phyloP scores from a whole-genome alignment of 148 eudicot genomes.

The Cornus kousa region DNA sequence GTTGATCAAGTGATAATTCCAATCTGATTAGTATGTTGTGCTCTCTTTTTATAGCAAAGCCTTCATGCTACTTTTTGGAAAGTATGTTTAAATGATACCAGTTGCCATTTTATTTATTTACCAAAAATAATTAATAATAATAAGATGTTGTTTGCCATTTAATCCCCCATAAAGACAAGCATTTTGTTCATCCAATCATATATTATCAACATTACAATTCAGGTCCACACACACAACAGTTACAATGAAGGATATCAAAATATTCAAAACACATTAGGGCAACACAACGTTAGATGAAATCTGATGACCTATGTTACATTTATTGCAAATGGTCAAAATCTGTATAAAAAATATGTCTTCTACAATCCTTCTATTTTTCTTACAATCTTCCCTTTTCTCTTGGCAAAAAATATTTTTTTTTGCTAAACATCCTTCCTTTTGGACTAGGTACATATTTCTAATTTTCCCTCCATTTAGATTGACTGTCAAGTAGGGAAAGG shows the following conservation, averaged over 20 bases:
- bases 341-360: conserved; percentile 11
- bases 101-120: too few species aligned
- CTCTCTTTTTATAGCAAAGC: too few species aligned
- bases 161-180: too few species aligned
- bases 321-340: conserved; percentile 29
- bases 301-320: not conserved
- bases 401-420: conserved; percentile 18
- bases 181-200: too few species aligned
- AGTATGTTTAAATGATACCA: too few species aligned
- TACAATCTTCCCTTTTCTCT: conserved; percentile 54
- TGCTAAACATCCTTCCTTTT: too few species aligned
- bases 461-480: not conserved
- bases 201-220: too few species aligned
- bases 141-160: too few species aligned
- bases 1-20: too few species aligned
- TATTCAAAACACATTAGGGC: not conserved
- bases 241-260: conserved; percentile 6
- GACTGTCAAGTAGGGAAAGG: not conserved
- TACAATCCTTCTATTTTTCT: conserved; percentile 10
- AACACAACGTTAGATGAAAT: conserved; percentile 33
- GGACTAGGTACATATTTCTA: not conserved
- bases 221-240: not conserved
- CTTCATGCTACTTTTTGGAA: too few species aligned
- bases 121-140: too few species aligned
- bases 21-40: too few species aligned